phyloP scores from a whole-genome alignment of 2,329 filamentous ascomycete genomes.

The Claviceps purpurea region DNA sequence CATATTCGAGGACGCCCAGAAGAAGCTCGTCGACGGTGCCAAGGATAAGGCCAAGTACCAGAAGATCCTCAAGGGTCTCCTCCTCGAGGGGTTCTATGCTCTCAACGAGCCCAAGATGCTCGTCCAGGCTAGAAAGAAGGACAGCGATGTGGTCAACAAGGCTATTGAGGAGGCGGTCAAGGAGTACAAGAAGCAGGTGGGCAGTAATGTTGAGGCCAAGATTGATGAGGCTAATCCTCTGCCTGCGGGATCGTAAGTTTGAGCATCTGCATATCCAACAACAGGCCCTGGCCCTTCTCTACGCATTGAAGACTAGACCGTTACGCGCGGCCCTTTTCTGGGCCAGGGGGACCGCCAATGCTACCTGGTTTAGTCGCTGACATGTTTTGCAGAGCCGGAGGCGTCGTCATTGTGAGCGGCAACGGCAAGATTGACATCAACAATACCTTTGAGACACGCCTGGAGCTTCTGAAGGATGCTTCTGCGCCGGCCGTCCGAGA shows the following conservation, averaged over 20 bases:
- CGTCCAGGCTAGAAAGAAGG: conserved; percentile 66
- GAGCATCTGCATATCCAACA: not conserved
- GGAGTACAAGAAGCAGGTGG: conserved; percentile 72
- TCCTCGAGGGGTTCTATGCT: conserved; percentile 84
- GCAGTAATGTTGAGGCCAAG: conserved; percentile 53
- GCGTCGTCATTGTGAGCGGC: conserved; percentile 66
- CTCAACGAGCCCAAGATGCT: conserved; percentile 67
- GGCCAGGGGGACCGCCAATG: too few relatives aligned
- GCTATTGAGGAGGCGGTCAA: conserved; percentile 62
- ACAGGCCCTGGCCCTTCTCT: not conserved
- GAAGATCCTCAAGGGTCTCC: conserved; percentile 59
- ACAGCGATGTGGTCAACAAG: conserved; percentile 62
- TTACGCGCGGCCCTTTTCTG: too few relatives aligned
- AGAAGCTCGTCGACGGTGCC: conserved; percentile 51
- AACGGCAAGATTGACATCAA: conserved; percentile 94
- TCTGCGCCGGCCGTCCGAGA: conserved; percentile 74
- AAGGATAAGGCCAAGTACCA: conserved; percentile 66
- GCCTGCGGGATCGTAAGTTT: conserved; percentile 68
- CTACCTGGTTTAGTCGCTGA: not conserved
- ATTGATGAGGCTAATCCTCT: conserved; percentile 70
- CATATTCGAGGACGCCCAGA: conserved; percentile 70
- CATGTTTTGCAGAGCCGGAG: conserved; percentile 53
- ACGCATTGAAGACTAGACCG: too few relatives aligned
- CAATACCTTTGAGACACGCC: conserved; percentile 90
- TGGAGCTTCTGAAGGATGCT: conserved; percentile 72